phyloP scores from a whole-genome alignment of 116 monocot genomes.

The Thalassia testudinum region DNA sequence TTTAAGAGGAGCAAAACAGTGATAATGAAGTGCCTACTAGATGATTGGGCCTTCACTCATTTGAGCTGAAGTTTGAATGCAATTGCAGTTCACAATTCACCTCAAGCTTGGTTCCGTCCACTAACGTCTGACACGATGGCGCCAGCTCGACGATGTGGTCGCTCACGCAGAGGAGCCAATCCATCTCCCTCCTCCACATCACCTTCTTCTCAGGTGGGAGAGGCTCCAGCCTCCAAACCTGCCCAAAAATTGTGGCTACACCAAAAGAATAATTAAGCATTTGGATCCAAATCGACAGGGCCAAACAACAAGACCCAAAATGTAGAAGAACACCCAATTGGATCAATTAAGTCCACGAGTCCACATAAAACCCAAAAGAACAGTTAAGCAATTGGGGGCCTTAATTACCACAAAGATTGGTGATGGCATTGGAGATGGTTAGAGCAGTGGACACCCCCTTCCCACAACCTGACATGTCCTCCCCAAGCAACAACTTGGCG shows the following conservation, averaged over 20 bases:
- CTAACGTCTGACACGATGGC: constrained; percentile 74
- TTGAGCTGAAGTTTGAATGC: too few species aligned
- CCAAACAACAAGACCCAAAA: neutral
- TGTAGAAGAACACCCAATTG: neutral
- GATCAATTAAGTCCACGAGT: neutral
- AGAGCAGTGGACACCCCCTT: constrained; percentile 78
- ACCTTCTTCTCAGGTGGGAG: constrained; percentile 61
- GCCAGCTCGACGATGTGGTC: constrained; percentile 80
- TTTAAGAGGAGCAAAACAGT: too few species aligned
- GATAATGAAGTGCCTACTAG: too few species aligned
- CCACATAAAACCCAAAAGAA: neutral
- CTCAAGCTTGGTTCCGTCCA: constrained; percentile 85
- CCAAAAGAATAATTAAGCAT: neutral
- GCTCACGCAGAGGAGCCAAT: constrained; percentile 78
- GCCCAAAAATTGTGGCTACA: constrained; percentile 76
- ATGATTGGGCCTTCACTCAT: too few species aligned
- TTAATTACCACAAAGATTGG: constrained; percentile 68
- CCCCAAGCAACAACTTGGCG: constrained; percentile 71
- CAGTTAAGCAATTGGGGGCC: neutral
- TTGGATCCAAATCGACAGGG: neutral
- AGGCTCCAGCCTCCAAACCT: constrained; percentile 75
- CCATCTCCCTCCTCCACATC: constrained; percentile 92
- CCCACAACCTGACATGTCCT: constrained; percentile 90
- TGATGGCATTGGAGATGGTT: constrained; percentile 78
- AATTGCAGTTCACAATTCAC: too few species aligned